phyloP scores from a whole-genome alignment of 768 basidiomycete genomes.

The Lentinula detonsa region DNA sequence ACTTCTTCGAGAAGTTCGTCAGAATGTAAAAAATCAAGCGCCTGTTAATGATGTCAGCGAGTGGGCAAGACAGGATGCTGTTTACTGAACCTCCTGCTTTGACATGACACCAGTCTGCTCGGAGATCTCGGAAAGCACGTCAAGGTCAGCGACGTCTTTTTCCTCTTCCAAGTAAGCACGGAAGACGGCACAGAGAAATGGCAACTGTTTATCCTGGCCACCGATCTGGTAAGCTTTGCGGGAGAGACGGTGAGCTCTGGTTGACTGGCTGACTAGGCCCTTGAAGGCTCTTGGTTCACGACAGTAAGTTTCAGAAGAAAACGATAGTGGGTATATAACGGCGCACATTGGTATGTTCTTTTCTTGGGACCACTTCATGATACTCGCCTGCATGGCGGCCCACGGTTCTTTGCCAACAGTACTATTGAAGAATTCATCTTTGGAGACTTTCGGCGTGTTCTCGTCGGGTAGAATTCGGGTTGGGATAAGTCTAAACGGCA shows the following conservation, averaged over 20 bases:
- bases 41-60: constrained; percentile 31
- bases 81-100: constrained; percentile 46
- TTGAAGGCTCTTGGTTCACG: constrained; percentile 40
- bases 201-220: constrained; percentile 54
- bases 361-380: constrained; percentile 48
- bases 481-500: constrained; percentile 45
- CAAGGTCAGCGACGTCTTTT: constrained; percentile 55
- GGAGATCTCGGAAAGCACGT: constrained; percentile 55
- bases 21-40: constrained; percentile 56
- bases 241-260: constrained; percentile 63
- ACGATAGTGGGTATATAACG: neutral
- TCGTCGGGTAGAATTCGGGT: constrained; percentile 27
- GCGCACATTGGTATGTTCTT: constrained; percentile 56
- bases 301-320: constrained; percentile 5
- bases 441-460: constrained; percentile 31
- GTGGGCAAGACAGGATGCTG: neutral
- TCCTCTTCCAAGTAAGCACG: constrained; percentile 60
- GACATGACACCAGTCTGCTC: constrained; percentile 51
- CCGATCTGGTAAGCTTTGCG: constrained; percentile 61
- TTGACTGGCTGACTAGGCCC: constrained; percentile 62
- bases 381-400: constrained; percentile 29
- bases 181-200: constrained; percentile 53
- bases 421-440: constrained; percentile 33
- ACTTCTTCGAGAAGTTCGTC: constrained; percentile 64
- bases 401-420: constrained; percentile 51